Evolutionary conservation across 192 early-diverging fungal species (phyloP), one percentile per base, ranked within the genome.

Genomic region (Martensiomyces pterosporus): DNA sequence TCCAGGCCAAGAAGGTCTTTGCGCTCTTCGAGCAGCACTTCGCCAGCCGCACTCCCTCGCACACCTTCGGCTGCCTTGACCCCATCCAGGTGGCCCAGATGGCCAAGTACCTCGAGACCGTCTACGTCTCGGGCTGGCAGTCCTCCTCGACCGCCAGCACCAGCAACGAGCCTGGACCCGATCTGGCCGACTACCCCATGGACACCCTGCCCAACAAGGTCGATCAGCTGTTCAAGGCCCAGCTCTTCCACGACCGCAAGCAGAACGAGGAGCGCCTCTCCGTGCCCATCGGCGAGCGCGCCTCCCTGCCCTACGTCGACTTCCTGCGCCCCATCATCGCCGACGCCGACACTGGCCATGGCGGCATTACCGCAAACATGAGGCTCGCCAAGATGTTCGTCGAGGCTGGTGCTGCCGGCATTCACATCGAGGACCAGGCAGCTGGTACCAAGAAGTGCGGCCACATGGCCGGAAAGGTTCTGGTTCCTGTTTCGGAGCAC

Each of bases 181-280:
- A 98, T 85, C 86, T 98, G 48, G 95, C 93, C 46, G 95, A 98
- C 78, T 98, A 94, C 76, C 94, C 92, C 46, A 94, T 94, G 92
- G 91, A 92, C 61, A 88, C 89, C 49, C 91, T 98, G 52, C 93
- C 95, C 43, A 96, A 96, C 79, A 96, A 98, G 79, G 95, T 98
- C 27, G 93, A 98, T 63, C 95, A 98, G 63, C 82, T 96, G 39
- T 98, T 98, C 82, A 83, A 88, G 67, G 95, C 95, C 21, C 93
- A 98, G 76, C 75, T 85, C 42, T 98, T 96, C 83, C 95, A 98
- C 67, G 95, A 98, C 66, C 85, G 95, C 49, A 91, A 88, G 64
- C 95, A 98, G 75, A 84, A 88, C 50, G 91, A 96, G 69, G 88
- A 83, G 38, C 85, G 95, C 43, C 70, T 96, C 49, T 70, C 77